Evolutionary conservation across 192 early-diverging fungal species (phyloP).

Genomic region (Coemansia aciculifera): DNA sequence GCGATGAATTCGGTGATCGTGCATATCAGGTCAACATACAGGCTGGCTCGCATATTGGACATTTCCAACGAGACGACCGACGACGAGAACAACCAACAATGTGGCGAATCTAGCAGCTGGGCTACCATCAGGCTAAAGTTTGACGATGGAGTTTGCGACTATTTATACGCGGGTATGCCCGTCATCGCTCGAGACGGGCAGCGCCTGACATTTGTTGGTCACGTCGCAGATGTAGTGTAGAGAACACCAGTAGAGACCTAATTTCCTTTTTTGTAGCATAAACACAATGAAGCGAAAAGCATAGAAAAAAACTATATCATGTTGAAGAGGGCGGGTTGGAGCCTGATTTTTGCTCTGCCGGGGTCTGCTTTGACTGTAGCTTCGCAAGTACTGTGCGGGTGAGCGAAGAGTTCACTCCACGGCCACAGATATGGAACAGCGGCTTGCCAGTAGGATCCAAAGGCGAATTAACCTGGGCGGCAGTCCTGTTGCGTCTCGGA

Average conservation of each 20-base stretch:
- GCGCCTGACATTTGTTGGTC: constrained; percentile 43
- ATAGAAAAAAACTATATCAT: background rate
- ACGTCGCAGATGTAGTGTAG: constrained; percentile 14
- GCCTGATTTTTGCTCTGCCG: background rate
- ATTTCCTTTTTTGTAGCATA: background rate
- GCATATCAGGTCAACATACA: constrained; percentile 43
- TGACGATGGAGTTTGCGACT: constrained; percentile 30
- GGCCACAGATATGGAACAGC: constrained; percentile 46
- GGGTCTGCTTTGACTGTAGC: constrained; percentile 30
- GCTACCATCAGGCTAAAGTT: constrained; percentile 32
- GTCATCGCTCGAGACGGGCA: constrained; percentile 47
- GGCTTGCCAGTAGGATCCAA: constrained; percentile 39
- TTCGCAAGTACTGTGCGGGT: constrained; percentile 50
- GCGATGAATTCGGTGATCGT: constrained; percentile 29
- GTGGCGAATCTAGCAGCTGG: background rate
- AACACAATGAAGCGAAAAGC: background rate
- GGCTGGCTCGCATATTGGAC: constrained; percentile 36
- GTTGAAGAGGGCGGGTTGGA: background rate
- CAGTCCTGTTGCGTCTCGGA: constrained; percentile 27
- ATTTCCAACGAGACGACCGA: constrained; percentile 9
- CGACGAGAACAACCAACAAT: background rate
- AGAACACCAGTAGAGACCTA: background rate
- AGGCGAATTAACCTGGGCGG: constrained; percentile 17
- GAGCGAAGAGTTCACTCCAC: constrained; percentile 54
- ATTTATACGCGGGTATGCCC: constrained; percentile 35